A percentile compares a stretch with the other conserved stretches of the same genome.
phyloP scores from a whole-genome alignment of 345 rosid species.

The Rhodamnia argentea region DNA sequence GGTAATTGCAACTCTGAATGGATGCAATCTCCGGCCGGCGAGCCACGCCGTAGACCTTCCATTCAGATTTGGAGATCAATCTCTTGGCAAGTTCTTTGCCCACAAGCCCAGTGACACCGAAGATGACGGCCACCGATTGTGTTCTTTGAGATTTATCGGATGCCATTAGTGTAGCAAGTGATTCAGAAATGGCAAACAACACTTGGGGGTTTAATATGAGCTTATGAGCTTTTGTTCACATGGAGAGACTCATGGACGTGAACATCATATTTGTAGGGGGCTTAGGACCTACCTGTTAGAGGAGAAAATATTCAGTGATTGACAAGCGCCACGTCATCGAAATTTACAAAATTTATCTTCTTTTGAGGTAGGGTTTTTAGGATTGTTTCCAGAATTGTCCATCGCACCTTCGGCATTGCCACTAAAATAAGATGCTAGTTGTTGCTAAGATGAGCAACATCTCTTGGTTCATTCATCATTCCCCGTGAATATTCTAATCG shows the following conservation, averaged over 20 bases:
- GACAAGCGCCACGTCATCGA: background rate
- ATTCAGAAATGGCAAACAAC: background rate
- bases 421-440: background rate
- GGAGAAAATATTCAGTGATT: background rate
- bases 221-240: background rate
- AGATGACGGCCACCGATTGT: conserved; percentile 48
- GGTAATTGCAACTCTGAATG: conserved; percentile 26
- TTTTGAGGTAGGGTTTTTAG: background rate
- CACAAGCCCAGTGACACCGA: conserved; percentile 84
- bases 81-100: conserved; percentile 62
- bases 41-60: conserved; percentile 85
- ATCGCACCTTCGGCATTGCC: background rate
- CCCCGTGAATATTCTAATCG: background rate
- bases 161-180: background rate
- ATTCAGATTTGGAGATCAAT: conserved; percentile 33
- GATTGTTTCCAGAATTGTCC: background rate
- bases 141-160: background rate
- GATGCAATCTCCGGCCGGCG: conserved; percentile 41
- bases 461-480: background rate
- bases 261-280: background rate
- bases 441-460: background rate
- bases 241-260: background rate
- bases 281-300: background rate
- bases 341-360: background rate
- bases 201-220: background rate